Conservation (phyloP, 1,284 basidiomycete species). For the Pseudozyma flocculosa region DNA sequence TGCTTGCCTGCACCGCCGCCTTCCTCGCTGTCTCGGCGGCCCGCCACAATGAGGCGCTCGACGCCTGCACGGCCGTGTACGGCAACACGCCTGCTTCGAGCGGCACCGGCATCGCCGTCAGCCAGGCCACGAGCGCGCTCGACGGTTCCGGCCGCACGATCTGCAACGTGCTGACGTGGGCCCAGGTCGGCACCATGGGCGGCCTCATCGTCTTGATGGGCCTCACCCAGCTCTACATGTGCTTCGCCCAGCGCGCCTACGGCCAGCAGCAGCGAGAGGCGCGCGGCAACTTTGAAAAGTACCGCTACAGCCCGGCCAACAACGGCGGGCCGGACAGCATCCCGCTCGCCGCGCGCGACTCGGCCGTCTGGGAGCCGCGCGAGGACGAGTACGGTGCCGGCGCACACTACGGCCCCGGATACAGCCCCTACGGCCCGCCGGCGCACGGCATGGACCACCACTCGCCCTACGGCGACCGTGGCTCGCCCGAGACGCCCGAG, state of each 20-base stretch:
- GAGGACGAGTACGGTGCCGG: not conserved
- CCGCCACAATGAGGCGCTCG: slow-evolving; percentile 35
- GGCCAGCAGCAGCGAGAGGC: slow-evolving; percentile 45
- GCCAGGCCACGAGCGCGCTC: slow-evolving; percentile 17
- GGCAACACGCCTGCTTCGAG: slow-evolving; percentile 14
- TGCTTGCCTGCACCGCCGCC: slow-evolving; percentile 41
- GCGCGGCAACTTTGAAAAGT: slow-evolving; percentile 17
- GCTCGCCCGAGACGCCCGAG: not conserved
- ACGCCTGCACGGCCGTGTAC: slow-evolving; percentile 33
- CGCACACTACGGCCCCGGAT: not conserved
- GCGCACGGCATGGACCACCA: not conserved
- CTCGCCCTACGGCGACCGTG: not conserved
- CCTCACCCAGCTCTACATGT: slow-evolving; percentile 57
- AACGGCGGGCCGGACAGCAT: slow-evolving; percentile 13
- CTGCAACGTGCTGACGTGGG: slow-evolving; percentile 55
- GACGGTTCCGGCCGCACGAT: slow-evolving; percentile 23
- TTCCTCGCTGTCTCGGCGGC: slow-evolving; percentile 44
- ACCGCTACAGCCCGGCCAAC: slow-evolving; percentile 9
- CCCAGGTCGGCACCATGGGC: slow-evolving; percentile 52
- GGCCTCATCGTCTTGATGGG: slow-evolving; percentile 48
- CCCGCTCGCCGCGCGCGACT: slow-evolving; percentile 41
- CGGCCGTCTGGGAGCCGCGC: slow-evolving; percentile 39
- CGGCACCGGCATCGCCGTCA: slow-evolving; percentile 5
- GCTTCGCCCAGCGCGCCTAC: slow-evolving; percentile 47
- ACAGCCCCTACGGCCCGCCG: not conserved